Evolutionary conservation across 352 stramenopile species (phyloP), one percentile per base, ranked within the genome.

Genomic region (Phytophthora parvispora): DNA sequence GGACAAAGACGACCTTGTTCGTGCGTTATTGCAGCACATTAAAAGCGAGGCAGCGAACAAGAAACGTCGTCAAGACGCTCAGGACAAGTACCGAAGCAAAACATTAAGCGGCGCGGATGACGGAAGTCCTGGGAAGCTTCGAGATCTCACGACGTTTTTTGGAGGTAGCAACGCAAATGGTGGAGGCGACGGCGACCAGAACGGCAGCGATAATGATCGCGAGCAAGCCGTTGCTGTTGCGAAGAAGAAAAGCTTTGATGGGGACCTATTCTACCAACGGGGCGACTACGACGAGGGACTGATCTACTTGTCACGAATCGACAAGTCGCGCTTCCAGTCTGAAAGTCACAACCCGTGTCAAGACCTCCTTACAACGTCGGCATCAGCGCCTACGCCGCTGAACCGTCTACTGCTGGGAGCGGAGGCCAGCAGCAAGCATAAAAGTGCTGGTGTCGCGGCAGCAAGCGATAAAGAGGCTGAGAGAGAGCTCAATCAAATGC

Each of bases 1-100:
- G 4, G 86, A 96, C 67, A 97, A 97, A 73, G 91, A 98, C 48
- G 90, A 98, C 60, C 85, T 98, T 34, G 86, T 97, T 52, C 82
- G 87, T 22, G 92, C 91, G 4, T 59, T 97, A 9, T 67, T 98
- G 27, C 86, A 97, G 58, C 90, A 97, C 52, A 92, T 95, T 38
- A 84, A 87, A 43, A 93, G 81, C 53, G 89, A 96, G 58, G 86
- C 83, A 10, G 67, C 80, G 36, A 95, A 90, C 77, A 94, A 95
- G 63, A 92, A 91, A 65, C 78, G 87, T 6, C 83, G 87, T 0
- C 86, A 94, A 49, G 89, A 95, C 25, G 89, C 87, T 6, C 89
- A 94, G 64, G 87, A 94, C 13, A 94, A 93, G 54, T 94, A 94
- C 51, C 75, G 82, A 15, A 75, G 61, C 51, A 91, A 82, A 47